A percentile compares a stretch with the other conserved stretches of the same genome.
These are phyloP conservation scores for Leishmania tropica DNA, from an alignment of 208 protist species.

Conservation along the genomic window DNA sequence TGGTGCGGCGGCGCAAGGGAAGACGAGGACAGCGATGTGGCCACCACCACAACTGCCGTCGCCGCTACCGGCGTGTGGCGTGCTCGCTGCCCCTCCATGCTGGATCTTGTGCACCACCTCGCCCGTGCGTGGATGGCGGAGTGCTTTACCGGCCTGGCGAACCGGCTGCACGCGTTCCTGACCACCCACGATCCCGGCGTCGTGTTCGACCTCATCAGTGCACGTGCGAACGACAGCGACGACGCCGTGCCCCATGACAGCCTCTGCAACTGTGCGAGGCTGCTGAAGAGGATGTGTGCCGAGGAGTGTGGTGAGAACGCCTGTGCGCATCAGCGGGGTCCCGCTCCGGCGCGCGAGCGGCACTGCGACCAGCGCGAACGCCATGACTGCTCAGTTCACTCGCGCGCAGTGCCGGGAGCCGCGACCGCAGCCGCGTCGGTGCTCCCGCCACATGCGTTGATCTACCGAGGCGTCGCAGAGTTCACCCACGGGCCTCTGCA, in stretches of 20 bases:
- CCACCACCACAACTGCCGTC: not conserved
- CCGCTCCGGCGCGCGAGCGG: not conserved
- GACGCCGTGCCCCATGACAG: not conserved
- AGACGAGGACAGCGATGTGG: not conserved
- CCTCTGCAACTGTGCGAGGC: not conserved
- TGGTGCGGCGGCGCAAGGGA: not conserved
- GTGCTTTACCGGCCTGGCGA: conserved; percentile 17
- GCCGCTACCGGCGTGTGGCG: not conserved
- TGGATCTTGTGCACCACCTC: conserved; percentile 37
- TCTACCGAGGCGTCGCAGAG: conserved; percentile 11
- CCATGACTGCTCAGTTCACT: not conserved
- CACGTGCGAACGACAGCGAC: conserved; percentile 1
- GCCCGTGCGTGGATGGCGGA: conserved; percentile 28
- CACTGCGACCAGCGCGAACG: not conserved
- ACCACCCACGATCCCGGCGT: conserved; percentile 16
- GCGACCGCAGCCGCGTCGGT: not conserved
- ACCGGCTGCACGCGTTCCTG: conserved; percentile 25
- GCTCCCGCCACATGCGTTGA: conserved; percentile 4
- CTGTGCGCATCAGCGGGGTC: not conserved
- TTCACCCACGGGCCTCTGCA: conserved; percentile 26
- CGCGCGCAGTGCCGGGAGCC: not conserved
- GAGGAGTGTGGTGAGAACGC: not conserved
- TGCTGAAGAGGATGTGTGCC: not conserved
- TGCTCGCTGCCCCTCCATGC: conserved; percentile 28
- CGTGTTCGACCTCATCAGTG: conserved; percentile 18